A percentile compares a stretch with the other conserved stretches of the same genome.
phyloP scores from a whole-genome alignment of 805 yeast genomes.

The Teunomyces stri region DNA sequence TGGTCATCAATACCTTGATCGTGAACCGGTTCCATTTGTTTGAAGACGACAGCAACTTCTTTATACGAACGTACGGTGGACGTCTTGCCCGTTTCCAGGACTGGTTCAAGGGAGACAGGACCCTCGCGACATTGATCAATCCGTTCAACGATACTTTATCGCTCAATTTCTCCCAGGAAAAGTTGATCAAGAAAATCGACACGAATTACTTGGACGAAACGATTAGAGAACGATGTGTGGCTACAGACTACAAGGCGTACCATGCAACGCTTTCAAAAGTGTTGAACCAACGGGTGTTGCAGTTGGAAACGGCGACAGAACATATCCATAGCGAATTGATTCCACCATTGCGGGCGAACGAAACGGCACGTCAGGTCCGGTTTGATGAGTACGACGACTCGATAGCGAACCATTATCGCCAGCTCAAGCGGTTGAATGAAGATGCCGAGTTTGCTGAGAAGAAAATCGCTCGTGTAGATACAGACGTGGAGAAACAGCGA shows the following conservation, averaged over 20 bases:
- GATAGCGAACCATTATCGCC: constrained; percentile 31
- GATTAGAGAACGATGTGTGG: not conserved
- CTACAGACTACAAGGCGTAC: constrained; percentile 24
- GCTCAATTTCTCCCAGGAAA: constrained; percentile 21
- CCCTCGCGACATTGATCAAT: constrained; percentile 18
- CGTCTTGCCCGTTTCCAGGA: constrained; percentile 20
- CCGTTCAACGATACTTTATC: constrained; percentile 19
- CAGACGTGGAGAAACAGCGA: constrained; percentile 22
- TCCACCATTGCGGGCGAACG: constrained; percentile 22
- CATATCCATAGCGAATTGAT: constrained; percentile 14
- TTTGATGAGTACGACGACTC: constrained; percentile 33
- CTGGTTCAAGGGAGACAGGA: constrained; percentile 22
- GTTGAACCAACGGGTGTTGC: constrained; percentile 19
- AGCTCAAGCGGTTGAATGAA: constrained; percentile 34
- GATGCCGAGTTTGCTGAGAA: constrained; percentile 32
- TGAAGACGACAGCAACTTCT: constrained; percentile 17
- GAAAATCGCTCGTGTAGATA: constrained; percentile 30
- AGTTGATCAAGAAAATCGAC: constrained; percentile 20
- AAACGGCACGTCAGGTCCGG: constrained; percentile 29
- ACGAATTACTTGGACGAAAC: constrained; percentile 11
- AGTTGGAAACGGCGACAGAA: constrained; percentile 16
- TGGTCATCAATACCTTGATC: constrained; percentile 26
- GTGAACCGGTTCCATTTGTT: constrained; percentile 27
- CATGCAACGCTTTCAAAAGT: constrained; percentile 28
- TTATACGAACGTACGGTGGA: constrained; percentile 25